Conservation (phyloP, 2,329 filamentous ascomycete genomes). For the Ascochyta lentis region DNA sequence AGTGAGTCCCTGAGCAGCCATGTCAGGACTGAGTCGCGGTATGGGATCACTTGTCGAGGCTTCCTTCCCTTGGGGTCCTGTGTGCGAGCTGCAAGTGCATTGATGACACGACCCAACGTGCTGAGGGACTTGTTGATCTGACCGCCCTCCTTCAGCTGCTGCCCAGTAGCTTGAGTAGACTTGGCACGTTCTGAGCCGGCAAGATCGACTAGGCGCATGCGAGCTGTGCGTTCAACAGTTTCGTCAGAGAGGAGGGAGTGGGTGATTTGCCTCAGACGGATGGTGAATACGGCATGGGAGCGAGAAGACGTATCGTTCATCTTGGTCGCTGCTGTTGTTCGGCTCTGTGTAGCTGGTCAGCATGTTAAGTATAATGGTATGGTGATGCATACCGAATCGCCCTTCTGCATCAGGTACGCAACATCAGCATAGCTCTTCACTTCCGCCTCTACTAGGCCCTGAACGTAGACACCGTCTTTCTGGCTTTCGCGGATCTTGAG, state of each 20-base stretch:
- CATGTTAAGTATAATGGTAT: not conserved
- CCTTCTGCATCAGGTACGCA: conserved; percentile 86
- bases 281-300: conserved; percentile 96
- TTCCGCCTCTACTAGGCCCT: conserved; percentile 91
- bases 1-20: conserved; percentile 95
- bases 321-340: conserved; percentile 91
- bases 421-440: conserved; percentile 89
- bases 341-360: conserved; percentile 57
- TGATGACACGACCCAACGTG: conserved; percentile 93
- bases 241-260: conserved; percentile 97
- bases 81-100: conserved; percentile 77
- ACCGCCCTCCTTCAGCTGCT: conserved; percentile 87
- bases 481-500: conserved; percentile 97
- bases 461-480: conserved; percentile 93
- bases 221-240: conserved; percentile 91
- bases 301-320: conserved; percentile 99
- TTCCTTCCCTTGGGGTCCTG: conserved; percentile 50
- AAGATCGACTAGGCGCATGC: conserved; percentile 93
- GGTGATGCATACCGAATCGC: conserved; percentile 64
- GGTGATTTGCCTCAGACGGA: conserved; percentile 97
- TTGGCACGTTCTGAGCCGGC: conserved; percentile 95
- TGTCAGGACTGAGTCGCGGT: conserved; percentile 83
- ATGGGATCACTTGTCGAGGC: conserved; percentile 76
- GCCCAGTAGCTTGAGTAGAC: conserved; percentile 91
- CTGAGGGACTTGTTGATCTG: conserved; percentile 99